Base-by-base conservation (phyloP, 164 flowering plant species). In the Brasenia schreberi region DNA sequence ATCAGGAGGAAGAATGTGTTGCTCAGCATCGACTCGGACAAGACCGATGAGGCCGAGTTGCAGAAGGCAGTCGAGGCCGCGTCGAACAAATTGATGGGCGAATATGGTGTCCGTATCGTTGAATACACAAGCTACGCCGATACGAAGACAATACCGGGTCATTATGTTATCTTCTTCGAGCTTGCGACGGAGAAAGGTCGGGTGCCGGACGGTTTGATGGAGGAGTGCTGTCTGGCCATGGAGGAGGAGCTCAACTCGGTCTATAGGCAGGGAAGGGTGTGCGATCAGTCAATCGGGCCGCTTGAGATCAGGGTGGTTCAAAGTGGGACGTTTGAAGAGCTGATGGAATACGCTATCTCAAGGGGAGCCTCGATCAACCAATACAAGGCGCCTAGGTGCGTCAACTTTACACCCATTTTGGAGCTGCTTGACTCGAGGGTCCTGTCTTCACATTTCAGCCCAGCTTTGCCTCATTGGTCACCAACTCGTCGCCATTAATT, bases 261-360 rank as follows among this genome's bases (percentile, higher is more conserved):
- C 11, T 80, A 80, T 69, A 56, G 80, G 19, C 79, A 75, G 49
- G 61, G 79, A 18, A 72, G 83, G 43, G 81, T 74, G 17, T 76
- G 70, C 67, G 77, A 71, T 66, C 53, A 69, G 64, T 78, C 81
- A 4, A 71, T 81, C 42, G 84, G 82, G 12, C 73, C 84, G 18
- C 67, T 79, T 42, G 84, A 81, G 74, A 81, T 81, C 0, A 64
- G 78, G 77, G 75, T 78, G 4, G 84, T 81, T 56, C 74, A 67
- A 53, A 62, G 63, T 9, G 84, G 81, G 0, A 81, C 84, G 19
- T 81, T 81, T 67, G 81, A 78, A 68, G 84, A 78, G 71, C 66
- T 81, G 2, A 81, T 81, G 84, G 84, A 81, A 52, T 81, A 77
- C 33, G 84, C 84, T 10, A 81, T 81, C 62, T 81, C 84, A 9